Percentiles rank a stretch among this genome's conserved stretches.
Conservation (phyloP, 164 flowering plant genomes). For the Aristolochia contorta region DNA sequence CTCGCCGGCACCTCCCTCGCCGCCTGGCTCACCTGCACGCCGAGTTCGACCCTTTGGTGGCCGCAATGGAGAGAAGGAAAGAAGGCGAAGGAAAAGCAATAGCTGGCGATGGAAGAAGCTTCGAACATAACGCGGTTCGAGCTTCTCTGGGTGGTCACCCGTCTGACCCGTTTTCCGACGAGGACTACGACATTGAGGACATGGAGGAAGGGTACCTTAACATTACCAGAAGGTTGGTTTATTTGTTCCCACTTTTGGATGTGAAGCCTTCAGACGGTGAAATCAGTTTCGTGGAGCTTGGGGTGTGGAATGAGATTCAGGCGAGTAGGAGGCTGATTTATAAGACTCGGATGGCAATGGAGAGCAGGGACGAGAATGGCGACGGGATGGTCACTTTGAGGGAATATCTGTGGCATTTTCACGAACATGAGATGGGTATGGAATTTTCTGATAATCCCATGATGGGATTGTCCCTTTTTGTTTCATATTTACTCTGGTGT, state of each 20-base stretch:
- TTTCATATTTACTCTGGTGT: no score
- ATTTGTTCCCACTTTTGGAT: slow-evolving; percentile 54
- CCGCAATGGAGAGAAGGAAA: slow-evolving; percentile 12
- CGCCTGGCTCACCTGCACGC: slow-evolving; percentile 26
- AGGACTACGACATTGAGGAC: slow-evolving; percentile 16
- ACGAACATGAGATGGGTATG: slow-evolving; percentile 32
- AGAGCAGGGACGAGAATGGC: slow-evolving; percentile 30
- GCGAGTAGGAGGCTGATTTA: slow-evolving; percentile 28
- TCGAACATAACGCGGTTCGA: neutral
- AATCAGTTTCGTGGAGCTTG: slow-evolving; percentile 35
- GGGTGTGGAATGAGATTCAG: slow-evolving; percentile 33
- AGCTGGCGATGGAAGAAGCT: neutral
- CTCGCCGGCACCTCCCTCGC: slow-evolving; percentile 13
- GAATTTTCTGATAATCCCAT: no score
- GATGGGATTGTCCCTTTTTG: no score
- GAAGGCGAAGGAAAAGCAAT: slow-evolving; percentile 2
- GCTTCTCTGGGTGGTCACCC: no score
- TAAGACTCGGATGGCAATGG: slow-evolving; percentile 25
- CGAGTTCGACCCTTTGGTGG: slow-evolving; percentile 42
- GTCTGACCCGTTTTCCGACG: no score
- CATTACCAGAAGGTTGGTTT: slow-evolving; percentile 30
- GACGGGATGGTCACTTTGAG: slow-evolving; percentile 29
- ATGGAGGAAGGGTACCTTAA: slow-evolving; percentile 34
- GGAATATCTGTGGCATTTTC: slow-evolving; percentile 39
- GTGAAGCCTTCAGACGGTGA: slow-evolving; percentile 32